Evolutionary conservation across 163 green algal genomes (phyloP).

Genomic region (Chloromonas sp.): DNA sequence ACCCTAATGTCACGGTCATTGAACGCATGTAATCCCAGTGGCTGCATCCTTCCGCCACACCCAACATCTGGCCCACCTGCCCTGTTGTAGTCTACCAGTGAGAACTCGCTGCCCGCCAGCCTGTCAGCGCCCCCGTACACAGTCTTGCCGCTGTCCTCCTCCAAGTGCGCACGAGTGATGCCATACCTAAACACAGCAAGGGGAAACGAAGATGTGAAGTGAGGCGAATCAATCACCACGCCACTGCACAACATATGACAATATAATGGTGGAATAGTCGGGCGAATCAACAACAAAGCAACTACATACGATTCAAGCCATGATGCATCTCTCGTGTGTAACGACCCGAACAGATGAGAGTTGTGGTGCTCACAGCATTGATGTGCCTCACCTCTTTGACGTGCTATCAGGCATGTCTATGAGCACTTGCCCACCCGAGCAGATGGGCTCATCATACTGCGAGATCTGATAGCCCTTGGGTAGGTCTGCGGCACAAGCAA

Average conservation of each 20-base stretch:
- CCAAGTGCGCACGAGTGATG: slow-evolving; percentile 82
- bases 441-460: slow-evolving; percentile 89
- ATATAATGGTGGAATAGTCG: no score
- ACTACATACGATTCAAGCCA: no score
- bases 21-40: no score
- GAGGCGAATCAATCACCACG: background rate
- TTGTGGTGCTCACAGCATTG: no score
- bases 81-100: slow-evolving; percentile 90
- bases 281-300: no score
- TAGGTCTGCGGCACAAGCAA: slow-evolving; percentile 9
- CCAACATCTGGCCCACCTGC: slow-evolving; percentile 37
- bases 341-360: no score
- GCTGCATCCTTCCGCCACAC: no score
- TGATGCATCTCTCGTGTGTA: no score
- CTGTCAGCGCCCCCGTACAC: slow-evolving; percentile 56
- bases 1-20: no score
- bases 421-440: slow-evolving; percentile 47
- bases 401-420: slow-evolving; percentile 45
- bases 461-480: slow-evolving; percentile 88
- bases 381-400: slow-evolving; percentile 11
- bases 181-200: slow-evolving; percentile 35
- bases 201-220: background rate
- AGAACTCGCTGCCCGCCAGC: slow-evolving; percentile 58
- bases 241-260: no score
- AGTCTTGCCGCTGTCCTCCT: slow-evolving; percentile 91